Evolutionary conservation across 805 yeast species (phyloP).

Genomic region (Blastobotrys americana): DNA sequence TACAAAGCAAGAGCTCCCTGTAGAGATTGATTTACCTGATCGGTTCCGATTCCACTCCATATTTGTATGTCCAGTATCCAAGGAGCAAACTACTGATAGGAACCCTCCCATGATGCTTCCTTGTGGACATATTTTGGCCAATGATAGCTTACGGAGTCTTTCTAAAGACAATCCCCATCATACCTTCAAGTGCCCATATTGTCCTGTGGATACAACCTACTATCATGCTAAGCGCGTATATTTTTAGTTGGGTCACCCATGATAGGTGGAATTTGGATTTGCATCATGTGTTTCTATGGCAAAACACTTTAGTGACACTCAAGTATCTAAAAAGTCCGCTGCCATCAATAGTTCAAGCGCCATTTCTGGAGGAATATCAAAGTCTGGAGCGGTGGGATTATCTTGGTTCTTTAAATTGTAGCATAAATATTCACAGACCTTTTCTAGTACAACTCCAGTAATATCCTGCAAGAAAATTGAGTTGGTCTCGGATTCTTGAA

Average conservation of each 20-base stretch:
- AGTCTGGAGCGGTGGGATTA: constrained; percentile 64
- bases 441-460: constrained; percentile 63
- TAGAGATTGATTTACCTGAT: constrained; percentile 50
- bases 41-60: constrained; percentile 53
- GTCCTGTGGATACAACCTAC: constrained; percentile 45
- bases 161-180: constrained; percentile 35
- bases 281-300: too few species aligned
- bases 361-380: constrained; percentile 87
- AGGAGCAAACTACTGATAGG: constrained; percentile 51
- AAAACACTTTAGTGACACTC: too few species aligned
- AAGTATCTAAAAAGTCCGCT: constrained; percentile 71
- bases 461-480: constrained; percentile 53
- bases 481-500: constrained; percentile 53
- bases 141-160: constrained; percentile 44
- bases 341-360: constrained; percentile 87
- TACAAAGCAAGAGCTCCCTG: constrained; percentile 52
- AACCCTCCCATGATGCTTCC: constrained; percentile 60
- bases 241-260: constrained; percentile 33
- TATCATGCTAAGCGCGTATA: constrained; percentile 39
- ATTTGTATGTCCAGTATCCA: constrained; percentile 64
- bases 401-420: constrained; percentile 61
- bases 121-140: constrained; percentile 58
- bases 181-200: constrained; percentile 64
- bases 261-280: too few species aligned
- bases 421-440: constrained; percentile 77